Conservation (phyloP, 1,284 basidiomycete species). For the Malassezia nana region DNA sequence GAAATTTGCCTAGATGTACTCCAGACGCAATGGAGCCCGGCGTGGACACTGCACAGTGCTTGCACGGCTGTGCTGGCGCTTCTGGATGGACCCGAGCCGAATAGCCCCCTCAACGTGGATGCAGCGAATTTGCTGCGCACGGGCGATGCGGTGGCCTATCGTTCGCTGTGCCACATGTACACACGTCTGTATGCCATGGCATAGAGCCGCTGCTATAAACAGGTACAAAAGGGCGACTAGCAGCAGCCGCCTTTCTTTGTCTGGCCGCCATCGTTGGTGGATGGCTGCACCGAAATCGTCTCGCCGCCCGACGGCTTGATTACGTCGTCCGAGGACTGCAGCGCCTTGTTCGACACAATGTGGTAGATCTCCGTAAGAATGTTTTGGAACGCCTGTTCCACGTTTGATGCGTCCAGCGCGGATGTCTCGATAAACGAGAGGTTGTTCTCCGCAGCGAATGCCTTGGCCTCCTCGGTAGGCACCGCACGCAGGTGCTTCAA, state of each 20-base stretch:
- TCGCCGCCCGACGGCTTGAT: conserved; percentile 48
- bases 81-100: conserved; percentile 44
- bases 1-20: conserved; percentile 48
- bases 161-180: conserved; percentile 30
- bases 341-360: conserved; percentile 48
- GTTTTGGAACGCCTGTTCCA: conserved; percentile 84
- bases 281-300: conserved; percentile 48
- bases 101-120: conserved; percentile 47
- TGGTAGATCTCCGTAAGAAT: conserved; percentile 62
- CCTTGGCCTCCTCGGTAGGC: conserved; percentile 62
- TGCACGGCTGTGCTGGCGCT: conserved; percentile 43
- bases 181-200: conserved; percentile 14
- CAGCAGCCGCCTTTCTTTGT: conserved; percentile 48
- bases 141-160: conserved; percentile 26
- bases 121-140: conserved; percentile 36
- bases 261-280: conserved; percentile 43
- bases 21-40: conserved; percentile 43
- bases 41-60: conserved; percentile 43
- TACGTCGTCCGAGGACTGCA: conserved; percentile 47
- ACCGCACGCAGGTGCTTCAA: conserved; percentile 93
- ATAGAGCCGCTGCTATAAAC: background rate
- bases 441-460: conserved; percentile 60
- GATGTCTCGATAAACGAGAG: conserved; percentile 91
- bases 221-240: conserved; percentile 13
- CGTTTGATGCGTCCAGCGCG: conserved; percentile 96